These are phyloP conservation scores for Henckelia pumila DNA, from an alignment of 257 asterid genomes.

Conservation along the genomic window DNA sequence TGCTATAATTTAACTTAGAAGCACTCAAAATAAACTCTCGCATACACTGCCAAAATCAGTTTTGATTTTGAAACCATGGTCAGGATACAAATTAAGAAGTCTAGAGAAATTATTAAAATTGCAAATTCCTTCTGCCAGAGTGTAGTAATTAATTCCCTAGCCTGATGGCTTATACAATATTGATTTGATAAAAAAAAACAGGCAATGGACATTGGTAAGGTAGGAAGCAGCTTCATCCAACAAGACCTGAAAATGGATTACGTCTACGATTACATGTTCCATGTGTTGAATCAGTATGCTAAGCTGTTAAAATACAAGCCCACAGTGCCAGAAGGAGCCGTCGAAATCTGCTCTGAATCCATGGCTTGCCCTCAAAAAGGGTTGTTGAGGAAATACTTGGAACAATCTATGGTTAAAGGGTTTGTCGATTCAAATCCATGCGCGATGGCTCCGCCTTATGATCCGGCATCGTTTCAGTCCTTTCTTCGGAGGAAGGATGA, in stretches of 20 bases:
- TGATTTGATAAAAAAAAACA: conserved; percentile 9
- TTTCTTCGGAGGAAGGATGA: conserved; percentile 23
- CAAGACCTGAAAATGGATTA: conserved; percentile 49
- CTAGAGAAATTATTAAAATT: too few species aligned
- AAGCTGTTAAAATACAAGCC: conserved; percentile 48
- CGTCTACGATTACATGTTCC: conserved; percentile 58
- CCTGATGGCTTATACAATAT: too few species aligned
- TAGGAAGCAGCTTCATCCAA: conserved; percentile 41
- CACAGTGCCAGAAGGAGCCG: conserved; percentile 36
- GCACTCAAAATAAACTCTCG: too few species aligned
- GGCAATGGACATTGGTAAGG: conserved; percentile 47
- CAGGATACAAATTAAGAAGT: too few species aligned
- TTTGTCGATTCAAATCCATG: conserved; percentile 36
- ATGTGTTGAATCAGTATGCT: conserved; percentile 45
- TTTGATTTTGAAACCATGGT: too few species aligned
- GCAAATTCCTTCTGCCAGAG: too few species aligned
- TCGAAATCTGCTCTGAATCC: conserved; percentile 43
- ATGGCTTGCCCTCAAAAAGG: conserved; percentile 38
- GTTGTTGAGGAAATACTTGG: conserved; percentile 32
- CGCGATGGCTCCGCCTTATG: conserved; percentile 33
- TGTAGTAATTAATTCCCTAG: background rate
- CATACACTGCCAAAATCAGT: too few species aligned
- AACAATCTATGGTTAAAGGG: conserved; percentile 33
- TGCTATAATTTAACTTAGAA: too few species aligned
- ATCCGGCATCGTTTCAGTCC: conserved; percentile 21